A percentile compares a stretch with the other conserved stretches of the same genome.
Evolutionary conservation across 2,329 filamentous ascomycete genomes (phyloP).

Genomic region (Pseudofabraea citricarpa): DNA sequence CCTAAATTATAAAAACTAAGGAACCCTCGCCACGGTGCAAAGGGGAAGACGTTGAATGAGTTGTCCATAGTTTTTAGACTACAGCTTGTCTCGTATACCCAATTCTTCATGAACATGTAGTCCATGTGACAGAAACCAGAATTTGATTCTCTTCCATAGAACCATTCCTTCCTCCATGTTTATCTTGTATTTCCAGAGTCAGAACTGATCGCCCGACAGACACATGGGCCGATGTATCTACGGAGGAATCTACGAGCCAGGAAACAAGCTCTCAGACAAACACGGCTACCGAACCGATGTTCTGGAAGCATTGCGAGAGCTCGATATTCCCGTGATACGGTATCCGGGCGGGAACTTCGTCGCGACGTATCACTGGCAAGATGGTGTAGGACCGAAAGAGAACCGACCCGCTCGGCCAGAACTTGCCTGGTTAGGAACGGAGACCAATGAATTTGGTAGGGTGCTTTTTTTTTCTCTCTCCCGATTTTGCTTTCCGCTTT

Average conservation of each 20-base stretch:
- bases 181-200: too few species aligned
- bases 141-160: too few species aligned
- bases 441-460: slow-evolving; percentile 71
- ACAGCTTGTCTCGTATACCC: too few species aligned
- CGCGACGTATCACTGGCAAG: slow-evolving; percentile 81
- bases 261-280: slow-evolving; percentile 66
- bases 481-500: not conserved
- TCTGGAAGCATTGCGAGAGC: slow-evolving; percentile 65
- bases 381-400: slow-evolving; percentile 71
- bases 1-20: too few species aligned
- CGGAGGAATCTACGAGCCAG: slow-evolving; percentile 78
- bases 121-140: too few species aligned
- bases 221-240: slow-evolving; percentile 91
- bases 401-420: slow-evolving; percentile 61
- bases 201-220: slow-evolving; percentile 41
- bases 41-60: too few species aligned
- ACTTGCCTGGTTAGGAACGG: slow-evolving; percentile 72
- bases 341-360: slow-evolving; percentile 84
- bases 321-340: slow-evolving; percentile 71
- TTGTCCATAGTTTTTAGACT: too few species aligned
- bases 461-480: not conserved
- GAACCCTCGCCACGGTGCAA: too few species aligned
- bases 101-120: too few species aligned
- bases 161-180: too few species aligned
- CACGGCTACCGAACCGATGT: slow-evolving; percentile 78